phyloP scores from a whole-genome alignment of 768 basidiomycete genomes.

The Zangia roseola region DNA sequence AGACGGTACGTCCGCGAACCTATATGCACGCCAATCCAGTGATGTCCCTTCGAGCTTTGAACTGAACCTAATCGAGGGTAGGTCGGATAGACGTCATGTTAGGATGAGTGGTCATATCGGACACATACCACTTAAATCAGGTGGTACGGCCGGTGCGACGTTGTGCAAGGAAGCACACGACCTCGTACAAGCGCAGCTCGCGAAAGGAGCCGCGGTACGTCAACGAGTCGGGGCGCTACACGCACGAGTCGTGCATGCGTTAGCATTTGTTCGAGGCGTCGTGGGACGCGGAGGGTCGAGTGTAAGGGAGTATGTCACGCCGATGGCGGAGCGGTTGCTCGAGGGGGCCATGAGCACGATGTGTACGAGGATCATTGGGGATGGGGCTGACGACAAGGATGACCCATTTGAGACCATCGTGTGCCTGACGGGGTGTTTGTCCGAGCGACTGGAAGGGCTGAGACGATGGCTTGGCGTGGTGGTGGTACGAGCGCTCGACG shows the following conservation, averaged over 20 bases:
- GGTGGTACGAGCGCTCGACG: slow-evolving; percentile 69
- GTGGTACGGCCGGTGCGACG: no score
- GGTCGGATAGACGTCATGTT: no score
- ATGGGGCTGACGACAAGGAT: slow-evolving; percentile 31
- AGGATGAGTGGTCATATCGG: no score
- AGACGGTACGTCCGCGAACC: no score
- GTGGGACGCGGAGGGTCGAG: slow-evolving; percentile 43
- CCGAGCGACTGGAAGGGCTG: slow-evolving; percentile 69
- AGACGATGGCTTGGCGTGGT: slow-evolving; percentile 80
- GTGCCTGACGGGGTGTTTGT: slow-evolving; percentile 64
- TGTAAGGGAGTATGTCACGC: slow-evolving; percentile 54
- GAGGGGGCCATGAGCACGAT: slow-evolving; percentile 59
- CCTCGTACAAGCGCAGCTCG: slow-evolving; percentile 79
- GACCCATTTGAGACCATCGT: slow-evolving; percentile 81
- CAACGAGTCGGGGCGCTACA: slow-evolving; percentile 55
- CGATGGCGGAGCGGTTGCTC: slow-evolving; percentile 59
- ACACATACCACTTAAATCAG: no score
- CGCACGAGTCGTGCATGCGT: slow-evolving; percentile 57
- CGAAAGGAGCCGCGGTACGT: slow-evolving; percentile 73
- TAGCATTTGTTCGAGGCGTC: slow-evolving; percentile 67
- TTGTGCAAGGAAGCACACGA: slow-evolving; percentile 85
- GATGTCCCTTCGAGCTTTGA: no score
- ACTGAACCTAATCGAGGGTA: no score
- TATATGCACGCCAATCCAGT: no score
- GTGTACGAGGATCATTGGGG: slow-evolving; percentile 58